phyloP scores from a whole-genome alignment of 768 basidiomycete species.

The Tricholoma flavovirens region DNA sequence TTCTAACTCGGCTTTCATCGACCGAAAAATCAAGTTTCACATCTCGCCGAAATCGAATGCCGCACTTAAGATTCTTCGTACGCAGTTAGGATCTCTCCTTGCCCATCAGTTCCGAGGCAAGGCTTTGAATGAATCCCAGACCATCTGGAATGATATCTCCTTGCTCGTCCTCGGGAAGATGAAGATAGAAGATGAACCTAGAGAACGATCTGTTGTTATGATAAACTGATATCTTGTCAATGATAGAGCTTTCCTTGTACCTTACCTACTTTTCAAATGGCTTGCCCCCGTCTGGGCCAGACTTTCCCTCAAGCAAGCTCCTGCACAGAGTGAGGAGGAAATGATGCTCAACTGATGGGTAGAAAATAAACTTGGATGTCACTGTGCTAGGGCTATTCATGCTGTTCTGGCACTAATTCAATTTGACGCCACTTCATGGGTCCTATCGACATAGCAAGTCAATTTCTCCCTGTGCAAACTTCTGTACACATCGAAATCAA shows the following conservation, averaged over 20 bases:
- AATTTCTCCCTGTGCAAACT: too few relatives aligned
- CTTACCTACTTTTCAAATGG: too few relatives aligned
- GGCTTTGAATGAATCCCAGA: slow-evolving; percentile 50
- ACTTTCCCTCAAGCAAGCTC: too few relatives aligned
- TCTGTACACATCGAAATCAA: too few relatives aligned
- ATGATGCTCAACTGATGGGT: too few relatives aligned
- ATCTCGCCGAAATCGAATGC: slow-evolving; percentile 65
- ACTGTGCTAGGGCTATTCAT: too few relatives aligned
- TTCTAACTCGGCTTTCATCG: slow-evolving; percentile 67
- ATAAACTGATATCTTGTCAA: neutral
- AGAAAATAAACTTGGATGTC: too few relatives aligned
- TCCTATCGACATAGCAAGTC: too few relatives aligned
- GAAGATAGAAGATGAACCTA: slow-evolving; percentile 31
- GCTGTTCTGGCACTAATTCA: too few relatives aligned
- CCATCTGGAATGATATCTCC: slow-evolving; percentile 69
- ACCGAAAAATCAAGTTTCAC: slow-evolving; percentile 79
- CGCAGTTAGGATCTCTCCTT: slow-evolving; percentile 52
- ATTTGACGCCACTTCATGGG: too few relatives aligned
- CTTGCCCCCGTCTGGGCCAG: too few relatives aligned
- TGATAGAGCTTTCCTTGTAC: neutral
- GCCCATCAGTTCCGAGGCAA: slow-evolving; percentile 64
- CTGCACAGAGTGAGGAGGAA: too few relatives aligned
- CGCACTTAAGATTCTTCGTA: slow-evolving; percentile 76
- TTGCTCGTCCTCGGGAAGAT: slow-evolving; percentile 54
- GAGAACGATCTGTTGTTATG: neutral